Base-by-base conservation (phyloP, 805 yeast species). In the Candida schatavii region DNA sequence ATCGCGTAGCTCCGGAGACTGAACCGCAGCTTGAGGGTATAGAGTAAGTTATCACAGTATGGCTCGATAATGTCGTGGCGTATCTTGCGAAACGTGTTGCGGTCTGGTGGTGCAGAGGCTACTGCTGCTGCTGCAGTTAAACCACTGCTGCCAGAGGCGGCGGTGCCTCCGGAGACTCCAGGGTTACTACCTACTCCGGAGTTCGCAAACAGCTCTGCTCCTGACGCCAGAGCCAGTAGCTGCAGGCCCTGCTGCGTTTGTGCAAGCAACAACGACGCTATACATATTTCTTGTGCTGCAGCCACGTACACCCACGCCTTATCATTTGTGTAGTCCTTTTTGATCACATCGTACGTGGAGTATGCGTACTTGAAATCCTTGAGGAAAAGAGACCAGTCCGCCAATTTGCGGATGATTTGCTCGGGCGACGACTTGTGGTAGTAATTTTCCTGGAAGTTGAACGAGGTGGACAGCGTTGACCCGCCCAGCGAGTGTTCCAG, bases 381-480 rank as follows among this genome's bases (percentile, higher is more conserved):
- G n/a, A 90, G 64, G 81, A 93, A 87, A 54, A 91, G 80, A 5
- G 89, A 81, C 88, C 95, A 88, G 59, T 93, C 99, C 0, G 95
- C 98, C 21, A 91, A 67, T 55, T 85, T 84, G 39, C 98, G 70
- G 21, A 89, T 72, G 33, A 78, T 72, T 56, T 87, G 85, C 51
- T 88, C 97, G 1, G 82, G 74, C 0, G 88, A 70, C 2, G 76
- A 68, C 9, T 79, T 77, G 33, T 76, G 63, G 55, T 88, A 89
- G 50, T 70, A 78, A 18, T 81, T 83, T 33, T 72, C 78, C 3
- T 63, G 66, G 3, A 66, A 48, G 54, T 77, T 77, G 61, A 74
- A 87, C 2, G 61, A 42, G 10, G 61, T 33, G 21, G 34, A 14
- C 25, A 35, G 39, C 64, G 43, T 3, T 44, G 20, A 19, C 37